Base-by-base conservation (phyloP, 768 basidiomycete genomes). In the Hypsizygus marmoreus region DNA sequence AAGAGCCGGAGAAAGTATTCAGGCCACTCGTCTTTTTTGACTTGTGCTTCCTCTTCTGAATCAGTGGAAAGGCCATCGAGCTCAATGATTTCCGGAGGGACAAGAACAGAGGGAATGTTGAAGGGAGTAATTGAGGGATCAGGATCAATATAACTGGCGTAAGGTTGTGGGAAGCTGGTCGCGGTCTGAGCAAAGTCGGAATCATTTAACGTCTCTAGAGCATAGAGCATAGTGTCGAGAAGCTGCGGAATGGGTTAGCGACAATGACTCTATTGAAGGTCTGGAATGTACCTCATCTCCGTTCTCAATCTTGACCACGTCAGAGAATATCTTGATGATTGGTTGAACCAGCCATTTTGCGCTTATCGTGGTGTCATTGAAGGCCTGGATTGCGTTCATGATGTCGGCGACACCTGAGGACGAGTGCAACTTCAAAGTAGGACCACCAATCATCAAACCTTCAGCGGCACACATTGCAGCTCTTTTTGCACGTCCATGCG, bases 21-120 rank as follows among this genome's bases (percentile, higher is more conserved):
- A 0, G 88, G 86, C 82, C 89, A 88, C 53, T 91, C 88, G 58
- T 89, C 87, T 58, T 85, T 89, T 62, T 88, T 88, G 20, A 86
- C 75, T 52, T 79, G 80, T 0, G 82, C 77, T 30, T 87, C 85
- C 54, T 86, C 86, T 13, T 83, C 83, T 13, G 81, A 74, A 39
- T 90, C 86, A 0, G 78, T 75, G 0, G 84, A 74, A 34, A 91
- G 67, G 0, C 77, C 76, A 30, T 91, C 91, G 7, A 90, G 73
- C 54, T 93, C 91, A 22, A 91, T 86, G 17, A 86, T 80, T 63
- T 95, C 92, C 1, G 92, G 92, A 2, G 92, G 91, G 0, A 95
- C 90, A 13, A 95, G 74, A 30, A 94, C 82, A 25, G 81, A 75
- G 4, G 91, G 91, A 8, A 95, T 72, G 23, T 81, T 76, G 53